phyloP scores from a whole-genome alignment of 257 asterid species.

The Solanum paucissectum region DNA sequence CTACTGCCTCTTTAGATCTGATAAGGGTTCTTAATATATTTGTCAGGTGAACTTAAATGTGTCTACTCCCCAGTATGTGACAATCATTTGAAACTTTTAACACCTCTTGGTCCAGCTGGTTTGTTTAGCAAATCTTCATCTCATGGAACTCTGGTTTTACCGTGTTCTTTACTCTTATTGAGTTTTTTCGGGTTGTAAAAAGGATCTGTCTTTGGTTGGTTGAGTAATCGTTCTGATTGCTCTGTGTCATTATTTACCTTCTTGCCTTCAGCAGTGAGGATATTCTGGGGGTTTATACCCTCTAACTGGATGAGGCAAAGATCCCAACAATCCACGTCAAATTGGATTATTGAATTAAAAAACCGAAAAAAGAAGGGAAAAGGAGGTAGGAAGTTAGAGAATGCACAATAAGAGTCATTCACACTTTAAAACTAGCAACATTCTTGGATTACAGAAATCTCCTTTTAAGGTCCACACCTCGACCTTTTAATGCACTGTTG shows the following conservation, averaged over 20 bases:
- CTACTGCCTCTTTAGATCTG: slow-evolving; percentile 1
- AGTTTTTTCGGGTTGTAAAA: background rate
- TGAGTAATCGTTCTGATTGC: background rate
- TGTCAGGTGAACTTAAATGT: background rate
- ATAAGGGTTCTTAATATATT: background rate
- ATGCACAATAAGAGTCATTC: background rate
- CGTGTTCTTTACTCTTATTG: background rate
- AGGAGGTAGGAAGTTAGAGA: background rate
- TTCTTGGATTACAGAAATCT: background rate
- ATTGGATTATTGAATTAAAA: background rate
- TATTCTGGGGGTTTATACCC: background rate
- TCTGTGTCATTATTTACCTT: background rate
- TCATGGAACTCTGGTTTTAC: background rate
- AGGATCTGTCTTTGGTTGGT: background rate
- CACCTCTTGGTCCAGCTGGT: background rate
- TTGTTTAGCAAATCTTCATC: background rate
- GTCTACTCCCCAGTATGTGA: background rate
- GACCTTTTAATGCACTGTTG: background rate
- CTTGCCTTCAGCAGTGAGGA: background rate
- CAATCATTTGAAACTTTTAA: background rate
- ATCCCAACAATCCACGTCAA: background rate
- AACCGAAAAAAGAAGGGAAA: background rate
- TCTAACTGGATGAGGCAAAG: background rate
- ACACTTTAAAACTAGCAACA: background rate
- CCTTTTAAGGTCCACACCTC: background rate